Conservation (phyloP, 2,329 filamentous ascomycete species). For the Pseudocercospora cruenta region DNA sequence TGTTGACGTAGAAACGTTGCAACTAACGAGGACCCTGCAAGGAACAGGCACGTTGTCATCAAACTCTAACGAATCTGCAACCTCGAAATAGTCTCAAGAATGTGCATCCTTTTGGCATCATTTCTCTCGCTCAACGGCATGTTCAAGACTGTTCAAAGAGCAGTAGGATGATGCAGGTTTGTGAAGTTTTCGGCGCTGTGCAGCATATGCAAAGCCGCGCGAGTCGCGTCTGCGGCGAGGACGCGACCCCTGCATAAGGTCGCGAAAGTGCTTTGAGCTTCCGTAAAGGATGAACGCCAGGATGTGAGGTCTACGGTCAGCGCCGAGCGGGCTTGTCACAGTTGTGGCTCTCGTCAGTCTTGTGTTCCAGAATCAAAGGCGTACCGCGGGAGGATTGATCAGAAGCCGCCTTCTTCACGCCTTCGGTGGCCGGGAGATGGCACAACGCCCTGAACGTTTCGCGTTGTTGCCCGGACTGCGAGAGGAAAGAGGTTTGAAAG, state of each 20-base stretch:
- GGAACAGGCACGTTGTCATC: slow-evolving; percentile 5
- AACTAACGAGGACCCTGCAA: neutral
- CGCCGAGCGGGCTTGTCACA: neutral
- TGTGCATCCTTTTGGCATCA: neutral
- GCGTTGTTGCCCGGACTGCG: neutral
- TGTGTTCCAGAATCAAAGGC: neutral
- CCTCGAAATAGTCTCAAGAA: neutral
- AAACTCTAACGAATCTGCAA: slow-evolving; percentile 2
- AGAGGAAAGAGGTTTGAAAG: neutral
- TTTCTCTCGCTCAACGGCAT: neutral
- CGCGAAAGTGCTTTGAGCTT: slow-evolving; percentile 1
- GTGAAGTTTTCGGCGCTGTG: slow-evolving; percentile 1
- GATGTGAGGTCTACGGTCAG: neutral
- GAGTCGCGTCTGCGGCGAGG: neutral
- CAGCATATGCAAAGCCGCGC: neutral
- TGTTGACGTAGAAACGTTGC: slow-evolving; percentile 3
- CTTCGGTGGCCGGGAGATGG: neutral
- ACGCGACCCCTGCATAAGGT: slow-evolving; percentile 5
- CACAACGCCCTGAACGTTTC: neutral
- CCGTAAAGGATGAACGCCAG: neutral
- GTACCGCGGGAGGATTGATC: neutral
- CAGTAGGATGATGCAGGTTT: neutral
- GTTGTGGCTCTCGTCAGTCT: neutral
- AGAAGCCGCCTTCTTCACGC: neutral
- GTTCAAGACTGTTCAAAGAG: neutral